Evolutionary conservation across 2,329 filamentous ascomycete species (phyloP), one percentile per base, ranked within the genome.

Genomic region (Scortechinia acanthostroma): DNA sequence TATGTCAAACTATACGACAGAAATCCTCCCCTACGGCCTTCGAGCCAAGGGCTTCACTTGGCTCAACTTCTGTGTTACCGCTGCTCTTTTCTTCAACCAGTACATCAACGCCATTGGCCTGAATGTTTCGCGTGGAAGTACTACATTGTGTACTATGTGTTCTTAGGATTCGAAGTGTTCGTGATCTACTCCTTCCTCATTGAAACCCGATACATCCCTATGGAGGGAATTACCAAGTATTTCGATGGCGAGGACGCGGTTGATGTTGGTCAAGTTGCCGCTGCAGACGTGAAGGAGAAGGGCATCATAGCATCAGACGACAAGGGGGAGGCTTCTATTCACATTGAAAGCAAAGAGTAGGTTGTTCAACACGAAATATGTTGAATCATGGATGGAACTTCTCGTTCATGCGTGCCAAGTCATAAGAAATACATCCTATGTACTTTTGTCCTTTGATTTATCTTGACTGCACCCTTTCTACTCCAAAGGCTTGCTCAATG

Each of bases 101-200:
- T 68, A 63, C 44, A 64, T 63, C 28, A 68, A 68, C 47, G 63
- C 65, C 0, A 58, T 68, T 5, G 65, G 61, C 0, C 57, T 65
- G 4, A 50, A 0, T 48, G 48, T 1, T 53, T 65, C 19, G 47
- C 49, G 13, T 68, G 65, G 64, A 62, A 55, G 45, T 68, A 63
- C 45, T 67, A 65, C 46, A 54, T 60, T 44, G 54, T 65, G 4
- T 66, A 64, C 45, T 51, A 58, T 42, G 57, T 49, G 1, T 23
- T 15, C 5, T 21, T 20, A 2, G 14, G 5, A 14, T 43, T 43
- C 23, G 42, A 15, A 10, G 17, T 30, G 10, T 47, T 52, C 4
- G 50, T 55, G 3, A 51, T 54, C 20, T 55, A 50, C 42, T 49
- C 53, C 45, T 53, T 69, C 42, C 70, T 65, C 50, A 66, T 67